Conservation (phyloP, 345 rosid genomes). For the Eutrema yunnanense region DNA sequence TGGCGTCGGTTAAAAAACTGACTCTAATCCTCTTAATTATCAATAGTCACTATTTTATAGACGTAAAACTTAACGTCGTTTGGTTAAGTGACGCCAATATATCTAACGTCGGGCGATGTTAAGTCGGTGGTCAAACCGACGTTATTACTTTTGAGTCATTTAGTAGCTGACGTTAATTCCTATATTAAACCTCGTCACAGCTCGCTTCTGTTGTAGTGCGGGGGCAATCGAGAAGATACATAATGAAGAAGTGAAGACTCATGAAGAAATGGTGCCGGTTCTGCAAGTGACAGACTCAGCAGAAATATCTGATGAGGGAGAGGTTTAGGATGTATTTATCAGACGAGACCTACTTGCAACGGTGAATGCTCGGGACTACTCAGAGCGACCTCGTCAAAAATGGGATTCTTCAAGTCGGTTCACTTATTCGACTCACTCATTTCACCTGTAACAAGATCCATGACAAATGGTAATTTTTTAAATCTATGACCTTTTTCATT, state of each 20-base stretch:
- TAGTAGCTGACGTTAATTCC: too few species aligned
- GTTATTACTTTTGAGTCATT: too few species aligned
- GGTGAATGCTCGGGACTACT: slow-evolving; percentile 64
- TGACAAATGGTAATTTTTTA: slow-evolving; percentile 44
- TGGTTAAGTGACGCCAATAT: too few species aligned
- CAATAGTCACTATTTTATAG: too few species aligned
- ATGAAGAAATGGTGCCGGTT: slow-evolving; percentile 45
- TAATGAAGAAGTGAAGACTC: slow-evolving; percentile 34
- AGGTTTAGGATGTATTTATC: slow-evolving; percentile 60
- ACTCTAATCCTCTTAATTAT: too few species aligned
- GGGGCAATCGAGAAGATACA: slow-evolving; percentile 55
- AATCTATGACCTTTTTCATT: rapidly evolving
- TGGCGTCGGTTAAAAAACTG: too few species aligned
- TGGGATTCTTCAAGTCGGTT: slow-evolving; percentile 47
- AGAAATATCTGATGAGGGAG: slow-evolving; percentile 28
- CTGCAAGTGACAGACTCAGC: slow-evolving; percentile 48
- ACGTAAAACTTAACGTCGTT: too few species aligned
- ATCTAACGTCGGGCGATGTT: too few species aligned
- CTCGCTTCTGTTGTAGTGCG: not conserved
- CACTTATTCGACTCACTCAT: slow-evolving; percentile 46
- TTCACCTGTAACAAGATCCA: slow-evolving; percentile 55
- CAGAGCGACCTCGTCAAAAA: slow-evolving; percentile 52
- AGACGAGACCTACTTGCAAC: slow-evolving; percentile 56
- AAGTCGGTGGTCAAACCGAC: too few species aligned
- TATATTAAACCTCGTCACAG: too few species aligned